Evolutionary conservation across 257 asterid genomes (phyloP), one percentile per base, ranked within the genome.

Genomic region (Nicotiana sylvestris): DNA sequence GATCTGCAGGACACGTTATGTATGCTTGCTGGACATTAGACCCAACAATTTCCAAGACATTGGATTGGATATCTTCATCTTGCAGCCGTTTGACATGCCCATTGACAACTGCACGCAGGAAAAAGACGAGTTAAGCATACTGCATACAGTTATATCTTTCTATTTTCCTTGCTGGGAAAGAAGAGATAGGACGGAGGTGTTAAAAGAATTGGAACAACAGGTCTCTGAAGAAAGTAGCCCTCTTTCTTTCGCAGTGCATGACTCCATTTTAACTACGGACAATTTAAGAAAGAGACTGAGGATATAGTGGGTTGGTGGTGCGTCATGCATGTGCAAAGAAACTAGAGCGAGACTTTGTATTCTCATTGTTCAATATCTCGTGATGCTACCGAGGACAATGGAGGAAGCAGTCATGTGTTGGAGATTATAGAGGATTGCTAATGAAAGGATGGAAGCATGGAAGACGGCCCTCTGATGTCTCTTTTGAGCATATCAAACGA

Each of bases 1-100:
- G 98, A 85, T 96, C 98, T 27, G 99, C 97, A n/a, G 98, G 99
- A 78, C 98, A 94, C 30, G 98, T 96, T 66, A 96, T 94, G 80
- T 85, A 96, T 3, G 97, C 87, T 51, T 98, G 90, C 86, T 94
- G 98, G 83, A 94, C 92, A 84, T 92, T 94, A 7, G 97, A 89
- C 76, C 98, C 99, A 86, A 88, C 89, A 78, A 96, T 83, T 83
- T 94, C 98, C 2, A 96, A 93, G 77, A 92, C 91, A 87, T 94
- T 96, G 64, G 99, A 96, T 84, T 96, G 99, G 84, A 96, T 94
- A 86, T 94, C 98, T 77, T 96, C 99, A 87, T 96, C 99, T 85
- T 89, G 96, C 85, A 96, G 62, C 79, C 99, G 87, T 86, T 93
- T 96, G 89, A 96, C 69, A 35, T 94, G 96, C 80, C 98, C 99